These are phyloP conservation scores for Thalia dealbata DNA, from an alignment of 176 grass and related monocot genomes.

Conservation along the genomic window DNA sequence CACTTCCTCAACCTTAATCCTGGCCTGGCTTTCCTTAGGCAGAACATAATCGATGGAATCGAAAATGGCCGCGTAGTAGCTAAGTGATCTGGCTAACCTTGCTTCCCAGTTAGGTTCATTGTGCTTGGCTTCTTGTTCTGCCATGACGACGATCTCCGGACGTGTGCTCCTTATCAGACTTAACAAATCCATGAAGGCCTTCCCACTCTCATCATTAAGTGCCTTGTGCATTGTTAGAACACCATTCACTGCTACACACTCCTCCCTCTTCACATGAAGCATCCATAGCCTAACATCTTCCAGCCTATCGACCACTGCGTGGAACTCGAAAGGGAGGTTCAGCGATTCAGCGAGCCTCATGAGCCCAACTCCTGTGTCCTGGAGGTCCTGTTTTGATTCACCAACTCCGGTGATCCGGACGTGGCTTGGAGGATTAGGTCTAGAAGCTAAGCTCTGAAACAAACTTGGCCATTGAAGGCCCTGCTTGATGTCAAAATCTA, in stretches of 20 bases:
- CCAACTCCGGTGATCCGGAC: conserved; percentile 87
- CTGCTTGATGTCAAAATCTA: conserved; percentile 97
- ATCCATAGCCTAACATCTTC: conserved; percentile 98
- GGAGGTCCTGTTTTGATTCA: conserved; percentile 69
- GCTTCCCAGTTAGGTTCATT: conserved; percentile 53
- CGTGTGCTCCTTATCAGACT: conserved; percentile 54
- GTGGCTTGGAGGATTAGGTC: conserved; percentile 41
- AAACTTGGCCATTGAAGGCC: conserved; percentile 89
- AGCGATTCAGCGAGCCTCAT: conserved; percentile 40
- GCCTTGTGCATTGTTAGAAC: conserved; percentile 59
- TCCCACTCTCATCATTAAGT: conserved; percentile 48
- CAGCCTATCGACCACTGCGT: conserved; percentile 70
- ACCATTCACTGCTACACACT: conserved; percentile 78
- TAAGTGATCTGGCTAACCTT: conserved; percentile 45
- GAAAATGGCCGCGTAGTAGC: conserved; percentile 63
- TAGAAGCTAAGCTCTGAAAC: conserved; percentile 65
- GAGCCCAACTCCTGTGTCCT: conserved; percentile 51
- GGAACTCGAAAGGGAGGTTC: conserved; percentile 75
- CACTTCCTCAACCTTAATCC: conserved; percentile 84
- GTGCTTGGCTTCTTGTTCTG: conserved; percentile 58
- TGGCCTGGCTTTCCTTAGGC: conserved; percentile 25
- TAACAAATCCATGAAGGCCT: conserved; percentile 50
- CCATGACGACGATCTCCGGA: conserved; percentile 52
- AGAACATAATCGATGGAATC: conserved; percentile 54
- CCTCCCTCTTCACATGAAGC: conserved; percentile 95